These are phyloP conservation scores for Theobroma grandiflorum DNA, from an alignment of 441 rosid species.

Conservation along the genomic window DNA sequence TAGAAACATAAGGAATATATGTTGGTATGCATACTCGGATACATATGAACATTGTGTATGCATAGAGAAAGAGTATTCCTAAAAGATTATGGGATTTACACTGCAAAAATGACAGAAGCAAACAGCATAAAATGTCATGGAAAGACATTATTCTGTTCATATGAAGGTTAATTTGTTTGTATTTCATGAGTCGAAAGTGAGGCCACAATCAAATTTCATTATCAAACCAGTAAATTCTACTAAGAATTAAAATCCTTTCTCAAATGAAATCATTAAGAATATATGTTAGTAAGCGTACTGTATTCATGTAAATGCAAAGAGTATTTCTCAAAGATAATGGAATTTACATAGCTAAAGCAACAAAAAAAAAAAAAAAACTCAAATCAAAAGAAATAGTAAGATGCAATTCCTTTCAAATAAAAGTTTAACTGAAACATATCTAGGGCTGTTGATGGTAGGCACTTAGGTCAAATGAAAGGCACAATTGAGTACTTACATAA, in stretches of 20 bases:
- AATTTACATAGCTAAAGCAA: background rate
- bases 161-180: conserved; percentile 1
- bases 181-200: background rate
- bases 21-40: background rate
- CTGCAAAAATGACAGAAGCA: conserved; percentile 7
- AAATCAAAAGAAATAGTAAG: background rate
- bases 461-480: background rate
- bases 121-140: conserved; percentile 5
- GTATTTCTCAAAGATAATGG: background rate
- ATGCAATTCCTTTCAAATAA: background rate
- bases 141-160: background rate
- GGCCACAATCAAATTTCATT: conserved; percentile 3
- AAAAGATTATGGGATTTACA: background rate
- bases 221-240: conserved; percentile 12
- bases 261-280: background rate
- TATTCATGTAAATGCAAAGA: background rate
- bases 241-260: background rate
- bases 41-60: background rate
- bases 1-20: background rate
- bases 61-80: background rate
- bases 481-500: background rate
- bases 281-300: background rate
- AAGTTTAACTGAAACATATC: background rate
- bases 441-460: background rate
- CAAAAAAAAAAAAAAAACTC: background rate